phyloP scores from a whole-genome alignment of 495 filamentous ascomycete species.

The Astrocystis sublimbata region DNA sequence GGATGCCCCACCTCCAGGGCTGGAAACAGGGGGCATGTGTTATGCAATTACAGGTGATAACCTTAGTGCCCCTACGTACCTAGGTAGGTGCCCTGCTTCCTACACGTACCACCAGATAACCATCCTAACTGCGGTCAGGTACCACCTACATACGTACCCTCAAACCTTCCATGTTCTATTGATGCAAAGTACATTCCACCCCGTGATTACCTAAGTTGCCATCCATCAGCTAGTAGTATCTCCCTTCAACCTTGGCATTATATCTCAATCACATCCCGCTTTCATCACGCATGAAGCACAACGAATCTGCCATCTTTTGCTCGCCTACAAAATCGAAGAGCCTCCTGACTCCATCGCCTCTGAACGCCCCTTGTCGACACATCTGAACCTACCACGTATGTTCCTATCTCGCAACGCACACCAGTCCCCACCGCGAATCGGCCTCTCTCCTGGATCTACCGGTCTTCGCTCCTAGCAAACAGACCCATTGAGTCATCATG shows the following conservation, averaged over 20 bases:
- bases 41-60: no score
- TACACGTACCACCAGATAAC: no score
- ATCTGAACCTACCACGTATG: background rate
- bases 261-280: background rate
- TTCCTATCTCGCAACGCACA: background rate
- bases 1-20: no score
- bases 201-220: background rate
- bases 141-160: no score
- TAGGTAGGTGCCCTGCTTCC: no score
- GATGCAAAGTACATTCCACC: no score
- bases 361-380: background rate
- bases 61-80: no score
- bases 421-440: background rate
- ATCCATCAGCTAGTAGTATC: no score
- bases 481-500: constrained; percentile 54
- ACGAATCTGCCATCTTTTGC: background rate
- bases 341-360: background rate
- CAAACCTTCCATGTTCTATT: no score
- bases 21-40: no score
- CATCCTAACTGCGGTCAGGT: no score
- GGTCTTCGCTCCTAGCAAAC: background rate
- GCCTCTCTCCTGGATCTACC: background rate
- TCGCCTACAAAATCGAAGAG: background rate
- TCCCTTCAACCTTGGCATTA: background rate
- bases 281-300: background rate